Base-by-base conservation (phyloP, 352 stramenopile genomes). In the Globisporangium abappressorium region DNA sequence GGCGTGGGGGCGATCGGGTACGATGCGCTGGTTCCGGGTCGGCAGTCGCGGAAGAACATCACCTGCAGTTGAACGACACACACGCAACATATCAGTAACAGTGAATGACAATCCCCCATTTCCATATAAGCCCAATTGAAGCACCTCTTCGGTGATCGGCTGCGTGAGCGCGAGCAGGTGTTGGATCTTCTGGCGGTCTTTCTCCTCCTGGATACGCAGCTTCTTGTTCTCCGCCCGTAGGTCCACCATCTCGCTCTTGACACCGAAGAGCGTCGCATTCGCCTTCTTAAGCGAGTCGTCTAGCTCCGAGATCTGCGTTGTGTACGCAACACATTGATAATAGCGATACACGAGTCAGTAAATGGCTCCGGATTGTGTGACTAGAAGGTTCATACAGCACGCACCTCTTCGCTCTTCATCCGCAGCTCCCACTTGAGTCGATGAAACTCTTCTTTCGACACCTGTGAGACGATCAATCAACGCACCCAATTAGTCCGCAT, bases 101-200 rank as follows among this genome's bases (percentile, higher is more conserved):
- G 43, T 5, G 36, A 3, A 34, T 53, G 2, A 22, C 57, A 63
- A 22, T 1, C 22, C 22, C 20, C 36, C 6, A 57, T 20, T 9
- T 2, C 3, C 11, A 64, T 53, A 30, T 1, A 53, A 24, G 1
- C 15, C 1, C 26, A 59, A 6, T 18, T 6, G 18, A 1, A 15
- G 14, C 8, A 92, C 79, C 66, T 92, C 85, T 68, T 97, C 87
- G 0, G 75, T 80, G 61, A 95, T 82, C 0, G 90, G 90, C 65
- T 96, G 82, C 30, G 90, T 95, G 24, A 96, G 77, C 51, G 77
- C 74, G 46, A 97, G 73, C 47, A 97, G 69, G 26, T 93, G 84
- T 68, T 93, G 86, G 66, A 96, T 93, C 57, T 93, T 92, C 41
- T 81, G 73, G 18, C 87, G 71, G 62, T 97, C 87, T 43, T 90